A percentile compares a stretch with the other conserved stretches of the same genome.
phyloP scores from a whole-genome alignment of 148 eudicot genomes.

The Selenicereus undatus region DNA sequence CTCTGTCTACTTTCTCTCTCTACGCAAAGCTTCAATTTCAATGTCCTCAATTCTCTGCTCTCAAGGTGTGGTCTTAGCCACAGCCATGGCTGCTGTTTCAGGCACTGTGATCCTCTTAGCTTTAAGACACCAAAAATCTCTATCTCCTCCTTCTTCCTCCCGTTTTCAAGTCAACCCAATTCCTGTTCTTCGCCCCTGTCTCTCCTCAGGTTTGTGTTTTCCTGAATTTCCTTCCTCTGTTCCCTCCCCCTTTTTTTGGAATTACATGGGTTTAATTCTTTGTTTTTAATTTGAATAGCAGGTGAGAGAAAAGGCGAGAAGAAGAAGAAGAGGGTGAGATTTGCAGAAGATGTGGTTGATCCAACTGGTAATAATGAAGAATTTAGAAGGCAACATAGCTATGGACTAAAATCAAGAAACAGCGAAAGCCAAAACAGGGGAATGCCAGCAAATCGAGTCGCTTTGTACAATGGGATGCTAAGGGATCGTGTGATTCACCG shows the following conservation, averaged over 20 bases:
- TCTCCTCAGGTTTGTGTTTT: conserved; percentile 49
- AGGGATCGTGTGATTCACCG: conserved; percentile 64
- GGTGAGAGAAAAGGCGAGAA: conserved; percentile 34
- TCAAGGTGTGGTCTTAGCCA: conserved; percentile 65
- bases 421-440: conserved; percentile 17
- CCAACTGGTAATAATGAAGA: conserved; percentile 59
- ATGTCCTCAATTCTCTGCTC: conserved; percentile 48
- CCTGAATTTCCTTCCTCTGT: not conserved
- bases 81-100: conserved; percentile 86
- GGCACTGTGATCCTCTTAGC: conserved; percentile 66
- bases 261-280: not conserved
- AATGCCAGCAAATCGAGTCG: conserved; percentile 71
- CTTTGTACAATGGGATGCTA: conserved; percentile 76
- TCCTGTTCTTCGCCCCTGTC: conserved; percentile 55
- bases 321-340: conserved; percentile 77
- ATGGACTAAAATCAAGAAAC: not conserved
- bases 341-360: conserved; percentile 93
- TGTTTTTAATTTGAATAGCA: not conserved
- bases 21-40: conserved; percentile 13
- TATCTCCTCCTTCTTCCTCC: not conserved
- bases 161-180: conserved; percentile 24
- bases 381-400: conserved; percentile 44
- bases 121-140: conserved; percentile 48
- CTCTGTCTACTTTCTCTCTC: conserved; percentile 18
- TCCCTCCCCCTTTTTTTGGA: not conserved